Base-by-base conservation (phyloP, 2,329 filamentous ascomycete genomes). In the Epicoccum nigrum region DNA sequence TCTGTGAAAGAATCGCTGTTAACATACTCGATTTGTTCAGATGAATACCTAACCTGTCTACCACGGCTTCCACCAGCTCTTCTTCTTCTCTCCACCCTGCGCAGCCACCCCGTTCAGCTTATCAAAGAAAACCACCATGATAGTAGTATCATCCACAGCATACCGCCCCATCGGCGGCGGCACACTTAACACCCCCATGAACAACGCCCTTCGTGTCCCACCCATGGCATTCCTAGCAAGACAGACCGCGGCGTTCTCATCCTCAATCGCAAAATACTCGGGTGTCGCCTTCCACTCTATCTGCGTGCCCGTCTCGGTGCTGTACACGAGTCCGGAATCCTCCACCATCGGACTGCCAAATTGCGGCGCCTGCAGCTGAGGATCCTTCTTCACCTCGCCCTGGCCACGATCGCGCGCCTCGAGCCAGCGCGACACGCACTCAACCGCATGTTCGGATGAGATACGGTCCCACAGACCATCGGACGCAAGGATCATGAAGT, bases 381-480 rank as follows among this genome's bases (percentile, higher is more conserved):
- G 68, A 17, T 69, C 63, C 6, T 43, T 20, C 2, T 25, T 38
- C 6, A 68, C 60, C 4, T 45, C 52, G 4, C 61, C 60, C 9
- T 50, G 43, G 12, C 65, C 63, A 7, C 63, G 61, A n/a, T 64
- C 67, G 42, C 69, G 66, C 28, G 72, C 69, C 19, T 73, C 73
- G 9, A 82, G 65, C 84, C 86, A 89, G 51, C 72, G 75, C 30
- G 77, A 76, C 0, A 86, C 81, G 23, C 85, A 77, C 17, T 79
- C 74, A 1, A 87, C 84, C 1, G 83, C 84, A 56, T 86, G 75
- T 34, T 81, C 75, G 54, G 73, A 85, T 9, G 77, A 78, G 17
- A 88, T 77, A 40, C 76, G 76, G 55, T 89, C 84, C 81, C 86
- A 90, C 1, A 89, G 65, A 0, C 87, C 86, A 58, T 90, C 86